Percentiles rank a stretch among this genome's conserved stretches.
Conservation (phyloP, 495 filamentous ascomycete genomes). For the Articulospora tetracladia region DNA sequence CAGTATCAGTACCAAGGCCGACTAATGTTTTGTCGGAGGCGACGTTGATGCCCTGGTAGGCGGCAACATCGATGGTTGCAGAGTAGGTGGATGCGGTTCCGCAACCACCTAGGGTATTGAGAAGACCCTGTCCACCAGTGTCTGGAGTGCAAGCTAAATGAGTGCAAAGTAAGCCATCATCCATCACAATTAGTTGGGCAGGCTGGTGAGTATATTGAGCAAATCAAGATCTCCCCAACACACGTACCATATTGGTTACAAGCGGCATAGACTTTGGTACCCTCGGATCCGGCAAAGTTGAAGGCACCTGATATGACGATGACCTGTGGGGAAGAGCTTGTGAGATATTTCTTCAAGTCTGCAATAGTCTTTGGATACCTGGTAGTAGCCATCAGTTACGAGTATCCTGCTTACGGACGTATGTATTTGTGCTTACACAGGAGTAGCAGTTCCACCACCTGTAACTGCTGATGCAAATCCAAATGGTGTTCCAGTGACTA, state of each 20-base stretch:
- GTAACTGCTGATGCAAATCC: constrained; percentile 45
- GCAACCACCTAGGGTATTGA: constrained; percentile 29
- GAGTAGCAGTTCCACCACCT: constrained; percentile 43
- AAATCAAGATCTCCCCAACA: no score
- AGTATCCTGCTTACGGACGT: background rate
- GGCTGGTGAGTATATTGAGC: no score
- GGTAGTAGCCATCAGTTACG: background rate
- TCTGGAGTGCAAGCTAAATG: constrained; percentile 34
- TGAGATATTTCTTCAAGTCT: constrained; percentile 33
- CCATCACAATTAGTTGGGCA: background rate
- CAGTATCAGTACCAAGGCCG: constrained; percentile 28
- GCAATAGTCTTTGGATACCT: constrained; percentile 33
- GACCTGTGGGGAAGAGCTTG: constrained; percentile 38
- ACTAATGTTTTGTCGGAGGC: constrained; percentile 32
- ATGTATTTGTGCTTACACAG: constrained; percentile 26
- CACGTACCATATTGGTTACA: constrained; percentile 29
- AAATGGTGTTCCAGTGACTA: constrained; percentile 35
- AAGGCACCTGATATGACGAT: constrained; percentile 45
- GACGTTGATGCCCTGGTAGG: constrained; percentile 27
- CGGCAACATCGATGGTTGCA: constrained; percentile 32
- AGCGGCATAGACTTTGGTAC: constrained; percentile 36
- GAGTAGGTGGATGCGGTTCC: constrained; percentile 28
- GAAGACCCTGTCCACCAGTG: constrained; percentile 47
- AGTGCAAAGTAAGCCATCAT: background rate
- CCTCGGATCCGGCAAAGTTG: constrained; percentile 39